phyloP scores from a whole-genome alignment of 2,329 filamentous ascomycete genomes.

The Alternaria novae-zelandiae region DNA sequence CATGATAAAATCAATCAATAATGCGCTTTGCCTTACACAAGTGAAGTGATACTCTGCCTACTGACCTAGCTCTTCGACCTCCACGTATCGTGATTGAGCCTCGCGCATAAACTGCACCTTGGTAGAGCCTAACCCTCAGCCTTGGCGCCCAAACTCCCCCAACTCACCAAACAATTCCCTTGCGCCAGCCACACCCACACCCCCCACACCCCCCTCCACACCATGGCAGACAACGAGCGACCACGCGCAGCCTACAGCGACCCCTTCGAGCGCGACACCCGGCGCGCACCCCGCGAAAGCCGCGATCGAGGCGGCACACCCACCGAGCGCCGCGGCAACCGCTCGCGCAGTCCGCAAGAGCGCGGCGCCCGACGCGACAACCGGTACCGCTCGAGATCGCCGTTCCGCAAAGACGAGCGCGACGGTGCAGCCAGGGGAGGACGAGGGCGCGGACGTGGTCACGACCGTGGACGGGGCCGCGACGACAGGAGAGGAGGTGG shows the following conservation, averaged over 20 bases:
- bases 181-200: constrained; percentile 4
- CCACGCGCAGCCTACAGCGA: constrained; percentile 27
- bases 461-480: constrained; percentile 17
- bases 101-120: not conserved
- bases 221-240: constrained; percentile 35
- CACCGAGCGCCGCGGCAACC: constrained; percentile 35
- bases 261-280: constrained; percentile 23
- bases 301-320: constrained; percentile 32
- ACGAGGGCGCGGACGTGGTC: constrained; percentile 14
- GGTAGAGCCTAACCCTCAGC: not conserved
- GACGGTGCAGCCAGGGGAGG: constrained; percentile 22
- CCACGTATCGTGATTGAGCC: not conserved
- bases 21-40: not conserved
- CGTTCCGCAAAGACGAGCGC: constrained; percentile 28
- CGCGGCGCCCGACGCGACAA: constrained; percentile 32
- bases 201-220: constrained; percentile 5
- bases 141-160: constrained; percentile 14
- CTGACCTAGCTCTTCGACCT: not conserved
- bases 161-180: not conserved
- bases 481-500: constrained; percentile 17
- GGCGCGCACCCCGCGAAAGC: constrained; percentile 26
- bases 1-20: not conserved
- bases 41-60: not conserved
- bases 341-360: constrained; percentile 44
- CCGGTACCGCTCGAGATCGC: constrained; percentile 40